A percentile compares a stretch with the other conserved stretches of the same genome.
phyloP scores from a whole-genome alignment of 106 monocot genomes.

The Dendrobium chrysotoxum region DNA sequence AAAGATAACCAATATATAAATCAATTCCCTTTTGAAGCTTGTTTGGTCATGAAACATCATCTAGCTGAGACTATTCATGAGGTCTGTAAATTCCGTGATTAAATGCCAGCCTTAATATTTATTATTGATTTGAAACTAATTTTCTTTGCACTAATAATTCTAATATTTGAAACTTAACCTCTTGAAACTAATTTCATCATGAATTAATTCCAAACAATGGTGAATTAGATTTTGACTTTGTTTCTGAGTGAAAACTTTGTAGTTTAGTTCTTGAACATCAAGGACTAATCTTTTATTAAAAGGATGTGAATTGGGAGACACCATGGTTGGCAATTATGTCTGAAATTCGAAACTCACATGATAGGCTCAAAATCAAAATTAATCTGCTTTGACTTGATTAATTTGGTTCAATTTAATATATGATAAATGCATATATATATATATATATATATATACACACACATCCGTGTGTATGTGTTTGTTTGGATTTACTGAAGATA shows the following conservation, averaged over 20 bases:
- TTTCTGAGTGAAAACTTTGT: background rate
- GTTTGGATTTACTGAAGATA: too few species aligned
- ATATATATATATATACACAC: too few species aligned
- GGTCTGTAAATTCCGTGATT: slow-evolving; percentile 34
- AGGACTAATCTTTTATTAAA: background rate
- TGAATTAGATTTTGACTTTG: background rate
- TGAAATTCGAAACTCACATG: too few species aligned
- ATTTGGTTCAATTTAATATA: too few species aligned
- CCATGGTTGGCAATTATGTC: too few species aligned
- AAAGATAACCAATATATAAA: slow-evolving; percentile 67
- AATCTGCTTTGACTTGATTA: too few species aligned
- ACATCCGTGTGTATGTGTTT: too few species aligned
- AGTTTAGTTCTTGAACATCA: background rate
- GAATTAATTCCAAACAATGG: background rate
- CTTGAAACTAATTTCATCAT: background rate
- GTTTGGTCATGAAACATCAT: slow-evolving; percentile 98
- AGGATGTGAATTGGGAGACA: background rate
- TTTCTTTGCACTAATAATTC: background rate
- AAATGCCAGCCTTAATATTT: background rate
- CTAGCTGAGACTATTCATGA: slow-evolving; percentile 85
- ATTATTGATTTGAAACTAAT: background rate
- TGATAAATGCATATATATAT: too few species aligned
- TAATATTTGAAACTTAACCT: background rate
- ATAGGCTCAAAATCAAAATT: too few species aligned
- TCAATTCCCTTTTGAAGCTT: slow-evolving; percentile 97